Evolutionary conservation across 352 stramenopile species (phyloP), one percentile per base, ranked within the genome.

Genomic region (Synura sp.): DNA sequence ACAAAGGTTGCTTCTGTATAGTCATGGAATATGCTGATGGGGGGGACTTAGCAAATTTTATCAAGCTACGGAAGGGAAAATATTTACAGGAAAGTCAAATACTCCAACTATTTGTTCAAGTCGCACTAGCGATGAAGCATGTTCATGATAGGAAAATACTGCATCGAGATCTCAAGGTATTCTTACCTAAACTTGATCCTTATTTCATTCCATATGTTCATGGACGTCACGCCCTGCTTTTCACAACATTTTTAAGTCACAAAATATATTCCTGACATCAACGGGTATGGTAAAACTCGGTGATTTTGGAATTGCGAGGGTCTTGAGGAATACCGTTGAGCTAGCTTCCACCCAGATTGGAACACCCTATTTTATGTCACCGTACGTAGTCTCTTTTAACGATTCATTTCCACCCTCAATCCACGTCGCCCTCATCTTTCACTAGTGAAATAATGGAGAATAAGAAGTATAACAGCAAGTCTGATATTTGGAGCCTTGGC

Each of bases 401-500:
- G n/a, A n/a, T n/a, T n/a, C n/a, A n/a, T n/a, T n/a, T n/a, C n/a
- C n/a, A n/a, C n/a, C n/a, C n/a, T n/a, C n/a, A n/a, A n/a, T n/a
- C n/a, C n/a, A n/a, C n/a, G n/a, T n/a, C n/a, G n/a, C n/a, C n/a
- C n/a, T n/a, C n/a, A n/a, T n/a, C n/a, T n/a, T n/a, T n/a, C n/a
- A n/a, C n/a, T n/a, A n/a, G n/a, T 33, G 67, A 76, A n/a, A 76
- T 76, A n/a, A 55, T 76, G 34, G 14, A 93, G 1, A 90, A 92
- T 5, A 85, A 90, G 69, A 82, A 83, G 5, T 97, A 97, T 86
- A 94, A 96, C 49, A 84, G 88, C 77, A 96, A 95, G 83, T 93
- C 88, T 0, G 92, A 97, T 78, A 83, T 97, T 38, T 97, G 92
- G 92, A 94, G 90, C 67, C 82, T 97, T 27, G 92, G 92, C 3